These are phyloP conservation scores for Solanum sitiens DNA, from an alignment of 257 asterid genomes.

Conservation along the genomic window DNA sequence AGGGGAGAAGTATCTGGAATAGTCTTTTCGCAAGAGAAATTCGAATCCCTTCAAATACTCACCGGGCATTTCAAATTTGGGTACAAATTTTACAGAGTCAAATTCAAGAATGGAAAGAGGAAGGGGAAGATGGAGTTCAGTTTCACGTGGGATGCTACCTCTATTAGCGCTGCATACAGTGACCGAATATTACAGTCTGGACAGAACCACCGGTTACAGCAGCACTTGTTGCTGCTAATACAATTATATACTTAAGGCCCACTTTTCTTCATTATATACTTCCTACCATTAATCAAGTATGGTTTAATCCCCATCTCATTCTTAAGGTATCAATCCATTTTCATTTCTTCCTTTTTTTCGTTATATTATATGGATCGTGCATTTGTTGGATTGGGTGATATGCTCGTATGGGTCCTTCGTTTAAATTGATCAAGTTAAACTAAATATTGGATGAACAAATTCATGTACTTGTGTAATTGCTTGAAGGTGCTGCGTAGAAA, in stretches of 20 bases:
- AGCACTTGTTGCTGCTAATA: conserved; percentile 63
- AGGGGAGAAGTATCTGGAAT: not conserved
- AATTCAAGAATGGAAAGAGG: conserved; percentile 25
- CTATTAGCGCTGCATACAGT: conserved; percentile 59
- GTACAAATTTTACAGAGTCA: not conserved
- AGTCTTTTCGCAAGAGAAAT: not conserved
- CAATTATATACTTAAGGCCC: conserved; percentile 66
- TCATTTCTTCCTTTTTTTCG: not conserved
- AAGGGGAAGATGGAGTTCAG: conserved; percentile 25
- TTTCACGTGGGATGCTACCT: conserved; percentile 52
- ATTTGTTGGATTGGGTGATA: not conserved
- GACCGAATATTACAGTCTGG: conserved; percentile 52
- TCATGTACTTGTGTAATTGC: not conserved
- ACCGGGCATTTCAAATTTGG: not conserved
- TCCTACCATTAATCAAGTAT: conserved; percentile 62
- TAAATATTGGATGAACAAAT: not conserved
- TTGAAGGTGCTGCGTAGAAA: not conserved
- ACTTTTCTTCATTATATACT: conserved; percentile 30
- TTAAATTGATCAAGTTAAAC: not conserved
- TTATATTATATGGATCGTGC: not conserved
- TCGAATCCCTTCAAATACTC: not conserved
- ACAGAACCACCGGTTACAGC: conserved; percentile 86
- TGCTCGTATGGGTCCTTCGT: not conserved
- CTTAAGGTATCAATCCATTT: conserved; percentile 42
- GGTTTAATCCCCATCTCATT: conserved; percentile 82